Evolutionary conservation across 345 rosid genomes (phyloP).

Genomic region (Eucalyptus virginea): DNA sequence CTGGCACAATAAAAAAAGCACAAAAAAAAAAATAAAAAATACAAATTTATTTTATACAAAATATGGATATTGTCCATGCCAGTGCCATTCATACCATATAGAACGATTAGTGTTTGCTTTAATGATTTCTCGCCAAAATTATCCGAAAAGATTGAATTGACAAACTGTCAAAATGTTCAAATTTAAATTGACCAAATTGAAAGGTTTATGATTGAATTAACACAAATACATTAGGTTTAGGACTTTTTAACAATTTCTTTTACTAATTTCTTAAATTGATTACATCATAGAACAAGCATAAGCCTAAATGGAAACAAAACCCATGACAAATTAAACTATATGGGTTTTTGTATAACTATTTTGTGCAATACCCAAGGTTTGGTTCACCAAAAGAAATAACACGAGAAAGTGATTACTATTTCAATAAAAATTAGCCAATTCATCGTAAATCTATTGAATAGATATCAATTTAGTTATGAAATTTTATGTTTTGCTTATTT

Average conservation of each 20-base stretch:
- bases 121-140: background rate
- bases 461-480: accelerated
- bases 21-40: too few species aligned
- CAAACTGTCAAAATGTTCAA: background rate
- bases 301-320: background rate
- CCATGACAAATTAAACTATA: background rate
- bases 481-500: background rate
- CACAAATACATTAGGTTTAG: too few species aligned
- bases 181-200: too few species aligned
- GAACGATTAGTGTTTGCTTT: accelerated
- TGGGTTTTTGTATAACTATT: background rate
- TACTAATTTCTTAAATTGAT: background rate
- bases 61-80: too few species aligned
- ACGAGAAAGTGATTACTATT: background rate
- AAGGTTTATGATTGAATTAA: background rate
- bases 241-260: accelerated
- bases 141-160: accelerated
- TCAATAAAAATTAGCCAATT: background rate
- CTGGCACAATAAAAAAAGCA: background rate
- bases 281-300: background rate
- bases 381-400: background rate
- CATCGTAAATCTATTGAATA: background rate
- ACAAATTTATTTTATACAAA: too few species aligned
- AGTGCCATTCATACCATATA: accelerated
- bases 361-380: background rate